Evolutionary conservation across 768 basidiomycete genomes (phyloP), one percentile per base, ranked within the genome.

Genomic region (Butyriboletus loyo): DNA sequence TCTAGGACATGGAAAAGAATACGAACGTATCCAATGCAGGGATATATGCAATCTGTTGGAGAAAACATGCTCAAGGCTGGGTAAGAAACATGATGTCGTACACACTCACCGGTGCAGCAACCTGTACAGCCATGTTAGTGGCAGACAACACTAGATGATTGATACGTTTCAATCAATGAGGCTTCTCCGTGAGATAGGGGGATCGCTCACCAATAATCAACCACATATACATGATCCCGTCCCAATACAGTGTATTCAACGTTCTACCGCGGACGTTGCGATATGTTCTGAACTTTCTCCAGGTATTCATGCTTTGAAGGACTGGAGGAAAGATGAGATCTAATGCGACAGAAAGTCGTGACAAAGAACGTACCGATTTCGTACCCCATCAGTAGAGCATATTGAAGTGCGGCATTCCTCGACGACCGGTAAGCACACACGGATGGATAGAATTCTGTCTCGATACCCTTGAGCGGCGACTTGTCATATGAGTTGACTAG

Each of bases 211-310:
- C 2, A 19, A 65, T 67, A 11, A 60, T 39, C 37, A 60, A 54
- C 41, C 46, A 52, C 63, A 66, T 66, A 17, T 67, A 66, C 46
- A 55, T 19, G 36, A 67, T 65, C 8, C 65, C 66, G 3, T 63
- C 66, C 66, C 62, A 60, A 38, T 66, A 66, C 2, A 66, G 37
- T 9, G 60, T 67, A 35, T 48, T 60, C 41, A 67, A 36, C 2
- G 53, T 17, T 35, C 46, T 54, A 45, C 63, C 65, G 6, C 10
- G 46, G 14, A 56, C 0, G 19, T 49, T 8, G n/a, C 66, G 63
- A 42, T 67, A 66, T 8, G 56, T 57, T 40, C 53, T 30, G 27
- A 66, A 62, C 41, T 53, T 62, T 35, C 53, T 58, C 66, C 63
- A 67, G 6, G 58, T 37, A 53, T 41, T 60, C 57, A 66, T 57